A percentile compares a stretch with the other conserved stretches of the same genome.
These are phyloP conservation scores for Athelia sp. DNA, from an alignment of 1,284 basidiomycete species.

Conservation along the genomic window DNA sequence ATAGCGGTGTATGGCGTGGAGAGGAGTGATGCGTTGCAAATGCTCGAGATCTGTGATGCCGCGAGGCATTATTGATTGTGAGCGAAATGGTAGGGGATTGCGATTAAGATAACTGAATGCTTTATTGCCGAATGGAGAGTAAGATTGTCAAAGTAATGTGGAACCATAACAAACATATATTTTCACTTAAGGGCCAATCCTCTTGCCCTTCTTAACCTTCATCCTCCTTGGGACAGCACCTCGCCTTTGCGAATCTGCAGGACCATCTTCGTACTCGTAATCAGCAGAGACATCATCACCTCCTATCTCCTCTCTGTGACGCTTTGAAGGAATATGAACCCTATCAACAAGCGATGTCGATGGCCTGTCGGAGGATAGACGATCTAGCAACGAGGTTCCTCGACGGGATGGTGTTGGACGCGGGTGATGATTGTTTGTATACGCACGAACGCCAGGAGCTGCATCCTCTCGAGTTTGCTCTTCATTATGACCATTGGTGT, in stretches of 20 bases:
- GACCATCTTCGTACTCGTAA: neutral
- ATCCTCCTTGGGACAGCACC: neutral
- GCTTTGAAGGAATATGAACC: neutral
- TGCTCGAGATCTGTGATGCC: neutral
- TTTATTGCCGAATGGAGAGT: too few relatives aligned
- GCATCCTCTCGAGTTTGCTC: neutral
- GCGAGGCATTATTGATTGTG: neutral
- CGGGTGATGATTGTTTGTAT: neutral
- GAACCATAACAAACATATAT: neutral
- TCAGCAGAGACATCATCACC: neutral
- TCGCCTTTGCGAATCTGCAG: neutral
- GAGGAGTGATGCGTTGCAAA: neutral
- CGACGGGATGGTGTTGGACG: neutral
- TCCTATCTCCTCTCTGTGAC: neutral
- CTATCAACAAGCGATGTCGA: neutral
- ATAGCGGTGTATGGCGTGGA: neutral
- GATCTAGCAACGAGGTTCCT: neutral
- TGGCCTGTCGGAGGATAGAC: neutral
- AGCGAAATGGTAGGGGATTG: too few relatives aligned
- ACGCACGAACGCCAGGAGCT: neutral
- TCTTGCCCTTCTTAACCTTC: neutral
- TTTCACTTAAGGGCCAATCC: neutral
- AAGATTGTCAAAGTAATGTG: too few relatives aligned
- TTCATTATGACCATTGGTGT: neutral
- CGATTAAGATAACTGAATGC: too few relatives aligned